Evolutionary conservation across 78 protist genomes (phyloP).

Genomic region (slime mould (Dictyostelium discoideum)): DNA sequence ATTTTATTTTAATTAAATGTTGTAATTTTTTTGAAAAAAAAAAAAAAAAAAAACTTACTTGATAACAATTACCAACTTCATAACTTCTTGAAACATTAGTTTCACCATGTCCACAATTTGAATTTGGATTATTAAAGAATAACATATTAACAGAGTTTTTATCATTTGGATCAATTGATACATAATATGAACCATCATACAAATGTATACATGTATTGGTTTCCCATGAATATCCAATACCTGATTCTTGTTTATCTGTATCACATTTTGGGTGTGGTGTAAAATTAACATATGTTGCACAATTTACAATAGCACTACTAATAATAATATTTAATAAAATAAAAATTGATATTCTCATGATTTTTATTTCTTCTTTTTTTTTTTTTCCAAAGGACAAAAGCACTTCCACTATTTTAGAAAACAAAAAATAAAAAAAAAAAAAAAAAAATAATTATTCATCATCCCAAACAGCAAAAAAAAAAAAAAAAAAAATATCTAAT

Average conservation of each 20-base stretch:
- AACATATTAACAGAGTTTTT: not conserved
- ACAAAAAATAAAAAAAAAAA: not conserved
- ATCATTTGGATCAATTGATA: not conserved
- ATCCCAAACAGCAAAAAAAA: not conserved
- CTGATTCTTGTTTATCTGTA: not conserved
- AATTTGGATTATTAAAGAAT: not conserved
- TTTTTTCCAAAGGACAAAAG: not conserved
- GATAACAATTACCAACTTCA: not conserved
- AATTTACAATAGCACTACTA: not conserved
- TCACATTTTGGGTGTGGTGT: conserved; percentile 12
- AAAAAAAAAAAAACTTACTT: not conserved
- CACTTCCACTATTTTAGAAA: not conserved
- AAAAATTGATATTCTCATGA: not conserved
- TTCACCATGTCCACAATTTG: conserved; percentile 6
- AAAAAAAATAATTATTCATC: too few relatives aligned
- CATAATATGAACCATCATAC: not conserved
- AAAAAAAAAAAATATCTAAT: not conserved
- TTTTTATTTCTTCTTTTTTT: not conserved
- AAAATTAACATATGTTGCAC: conserved; percentile 4
- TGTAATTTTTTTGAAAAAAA: not conserved
- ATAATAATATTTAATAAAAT: not conserved
- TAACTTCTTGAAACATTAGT: conserved; percentile 1
- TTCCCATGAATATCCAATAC: conserved; percentile 12
- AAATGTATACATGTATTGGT: not conserved
- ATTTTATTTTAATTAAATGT: too few relatives aligned